Evolutionary conservation across 1,284 basidiomycete species (phyloP).

Genomic region (Sanguinoderma infundibulare): DNA sequence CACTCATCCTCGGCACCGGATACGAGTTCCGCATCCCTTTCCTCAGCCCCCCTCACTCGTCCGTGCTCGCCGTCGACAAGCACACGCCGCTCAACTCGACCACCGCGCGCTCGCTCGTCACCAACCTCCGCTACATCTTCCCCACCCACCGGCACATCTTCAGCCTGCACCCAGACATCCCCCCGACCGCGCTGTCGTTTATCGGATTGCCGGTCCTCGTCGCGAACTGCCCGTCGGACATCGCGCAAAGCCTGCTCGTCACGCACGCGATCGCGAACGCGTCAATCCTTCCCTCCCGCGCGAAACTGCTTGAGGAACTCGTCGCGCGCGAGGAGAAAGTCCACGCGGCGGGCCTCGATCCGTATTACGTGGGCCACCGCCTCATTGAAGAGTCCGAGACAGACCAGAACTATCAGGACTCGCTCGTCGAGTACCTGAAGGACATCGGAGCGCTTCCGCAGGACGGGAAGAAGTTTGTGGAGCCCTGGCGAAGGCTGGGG

Average conservation of each 20-base stretch:
- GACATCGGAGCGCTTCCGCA: constrained; percentile 43
- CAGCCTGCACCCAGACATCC: constrained; percentile 49
- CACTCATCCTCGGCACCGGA: constrained; percentile 56
- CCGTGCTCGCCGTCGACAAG: constrained; percentile 27
- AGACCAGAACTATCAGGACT: constrained; percentile 53
- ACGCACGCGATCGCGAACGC: constrained; percentile 49
- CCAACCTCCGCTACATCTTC: constrained; percentile 57
- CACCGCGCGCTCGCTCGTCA: constrained; percentile 40
- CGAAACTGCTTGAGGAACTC: constrained; percentile 46
- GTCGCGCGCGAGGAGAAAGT: constrained; percentile 44
- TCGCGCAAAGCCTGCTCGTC: constrained; percentile 53
- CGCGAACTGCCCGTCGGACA: constrained; percentile 53
- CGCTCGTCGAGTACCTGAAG: constrained; percentile 49
- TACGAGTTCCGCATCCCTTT: constrained; percentile 59
- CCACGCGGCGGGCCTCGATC: constrained; percentile 46
- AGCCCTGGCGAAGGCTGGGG: constrained; percentile 49
- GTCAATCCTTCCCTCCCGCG: constrained; percentile 43
- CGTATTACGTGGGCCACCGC: constrained; percentile 53
- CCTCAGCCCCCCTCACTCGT: constrained; percentile 42
- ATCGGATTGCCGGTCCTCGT: constrained; percentile 52
- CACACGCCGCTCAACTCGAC: constrained; percentile 30
- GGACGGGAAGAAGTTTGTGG: constrained; percentile 50
- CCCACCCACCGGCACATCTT: constrained; percentile 59
- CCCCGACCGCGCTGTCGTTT: constrained; percentile 56
- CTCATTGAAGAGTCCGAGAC: constrained; percentile 42